Evolutionary conservation across 306 rosid species (phyloP).

Genomic region (Trifolium dubium): DNA sequence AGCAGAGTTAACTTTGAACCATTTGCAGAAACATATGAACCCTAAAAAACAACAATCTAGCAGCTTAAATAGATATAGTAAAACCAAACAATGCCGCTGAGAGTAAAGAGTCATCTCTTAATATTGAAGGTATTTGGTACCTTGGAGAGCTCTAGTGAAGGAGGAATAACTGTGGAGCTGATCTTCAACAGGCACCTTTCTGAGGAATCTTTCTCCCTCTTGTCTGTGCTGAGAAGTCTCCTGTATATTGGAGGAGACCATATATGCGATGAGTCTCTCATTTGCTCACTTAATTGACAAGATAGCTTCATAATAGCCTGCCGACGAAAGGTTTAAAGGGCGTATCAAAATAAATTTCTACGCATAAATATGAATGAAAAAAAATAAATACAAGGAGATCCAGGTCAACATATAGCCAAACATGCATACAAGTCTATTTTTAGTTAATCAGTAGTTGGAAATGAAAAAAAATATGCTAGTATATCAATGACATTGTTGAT

Average conservation of each 20-base stretch:
- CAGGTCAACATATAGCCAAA: conserved; percentile 28
- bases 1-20: conserved; percentile 29
- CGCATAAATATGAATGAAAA: conserved; percentile 1
- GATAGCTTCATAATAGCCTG: conserved; percentile 75
- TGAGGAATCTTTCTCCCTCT: conserved; percentile 81
- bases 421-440: too few species aligned
- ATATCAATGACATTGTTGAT: neutral
- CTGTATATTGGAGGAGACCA: conserved; percentile 85
- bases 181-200: conserved; percentile 82
- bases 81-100: conserved; percentile 23
- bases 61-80: conserved; percentile 20
- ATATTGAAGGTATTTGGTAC: conserved; percentile 45
- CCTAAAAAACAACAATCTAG: conserved; percentile 6
- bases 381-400: conserved; percentile 27
- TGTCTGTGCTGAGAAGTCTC: conserved; percentile 80
- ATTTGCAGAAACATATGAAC: conserved; percentile 18
- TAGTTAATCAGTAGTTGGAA: too few species aligned
- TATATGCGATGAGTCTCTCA: conserved; percentile 70
- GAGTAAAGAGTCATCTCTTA: conserved; percentile 11
- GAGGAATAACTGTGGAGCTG: conserved; percentile 68
- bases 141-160: conserved; percentile 73
- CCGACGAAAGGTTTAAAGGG: conserved; percentile 36
- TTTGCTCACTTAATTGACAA: conserved; percentile 57
- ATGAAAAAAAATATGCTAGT: neutral
- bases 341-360: conserved; percentile 21